A percentile compares a stretch with the other conserved stretches of the same genome.
Conservation (phyloP, 148 eudicot species). For the Fagopyrum homotropicum region DNA sequence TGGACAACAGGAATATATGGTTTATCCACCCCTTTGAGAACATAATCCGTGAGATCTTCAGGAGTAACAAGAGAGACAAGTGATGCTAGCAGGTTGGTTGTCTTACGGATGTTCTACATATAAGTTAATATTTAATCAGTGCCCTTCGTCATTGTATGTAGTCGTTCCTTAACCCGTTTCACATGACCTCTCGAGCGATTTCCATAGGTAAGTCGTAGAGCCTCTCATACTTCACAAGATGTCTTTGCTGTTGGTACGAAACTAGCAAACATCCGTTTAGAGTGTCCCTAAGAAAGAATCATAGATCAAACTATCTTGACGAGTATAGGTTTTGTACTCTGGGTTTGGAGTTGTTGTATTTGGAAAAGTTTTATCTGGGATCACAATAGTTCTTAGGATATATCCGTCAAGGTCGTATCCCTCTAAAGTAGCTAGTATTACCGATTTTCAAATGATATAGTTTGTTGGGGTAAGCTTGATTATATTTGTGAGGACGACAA, state of each 20-base stretch:
- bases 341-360: background rate
- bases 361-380: background rate
- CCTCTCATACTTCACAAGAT: background rate
- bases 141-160: background rate
- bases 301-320: background rate
- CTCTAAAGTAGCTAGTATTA: background rate
- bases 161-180: background rate
- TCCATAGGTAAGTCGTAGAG: background rate
- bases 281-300: conserved; percentile 3
- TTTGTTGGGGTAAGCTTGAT: no score
- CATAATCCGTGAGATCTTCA: no score
- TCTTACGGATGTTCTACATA: background rate
- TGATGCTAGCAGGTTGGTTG: background rate
- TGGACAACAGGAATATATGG: background rate
- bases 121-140: background rate
- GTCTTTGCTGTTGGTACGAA: background rate
- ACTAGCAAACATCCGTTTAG: background rate
- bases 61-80: background rate
- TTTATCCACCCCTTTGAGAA: background rate
- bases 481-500: background rate
- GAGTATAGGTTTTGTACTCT: background rate
- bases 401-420: background rate
- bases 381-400: background rate
- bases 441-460: background rate
- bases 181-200: background rate